These are phyloP conservation scores for Pulveroboletus sp. DNA, from an alignment of 768 basidiomycete genomes.

Conservation along the genomic window DNA sequence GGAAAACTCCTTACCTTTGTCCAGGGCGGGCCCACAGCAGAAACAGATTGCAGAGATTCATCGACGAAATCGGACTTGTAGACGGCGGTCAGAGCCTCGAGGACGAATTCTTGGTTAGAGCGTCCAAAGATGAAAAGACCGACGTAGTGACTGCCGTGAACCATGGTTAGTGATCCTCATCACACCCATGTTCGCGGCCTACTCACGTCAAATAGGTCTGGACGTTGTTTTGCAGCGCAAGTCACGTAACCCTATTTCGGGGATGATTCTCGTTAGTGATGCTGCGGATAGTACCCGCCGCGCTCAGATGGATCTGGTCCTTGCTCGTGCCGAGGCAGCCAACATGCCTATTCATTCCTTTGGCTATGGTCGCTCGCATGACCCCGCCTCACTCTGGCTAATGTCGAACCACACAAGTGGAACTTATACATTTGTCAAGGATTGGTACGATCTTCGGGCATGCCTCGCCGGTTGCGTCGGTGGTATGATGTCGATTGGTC, in stretches of 20 bases:
- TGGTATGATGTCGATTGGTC: constrained; percentile 93
- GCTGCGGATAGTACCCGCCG: constrained; percentile 88
- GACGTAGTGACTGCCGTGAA: constrained; percentile 99
- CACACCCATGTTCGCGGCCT: not conserved
- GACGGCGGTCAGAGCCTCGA: constrained; percentile 45
- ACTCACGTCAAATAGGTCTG: constrained; percentile 49
- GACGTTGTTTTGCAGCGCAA: constrained; percentile 96
- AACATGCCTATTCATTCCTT: constrained; percentile 97
- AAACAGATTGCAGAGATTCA: constrained; percentile 68
- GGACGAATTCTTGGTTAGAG: constrained; percentile 64
- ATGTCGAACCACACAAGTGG: constrained; percentile 98
- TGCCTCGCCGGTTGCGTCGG: constrained; percentile 94
- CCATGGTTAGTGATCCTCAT: constrained; percentile 52
- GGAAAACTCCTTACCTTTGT: constrained; percentile 92
- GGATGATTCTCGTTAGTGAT: constrained; percentile 92
- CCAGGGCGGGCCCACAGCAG: constrained; percentile 68
- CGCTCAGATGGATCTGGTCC: constrained; percentile 97
- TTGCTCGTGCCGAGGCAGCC: constrained; percentile 94
- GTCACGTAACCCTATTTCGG: constrained; percentile 83
- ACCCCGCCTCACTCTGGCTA: constrained; percentile 96
- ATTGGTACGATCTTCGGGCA: constrained; percentile 94
- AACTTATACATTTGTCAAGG: constrained; percentile 96
- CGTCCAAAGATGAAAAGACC: constrained; percentile 87
- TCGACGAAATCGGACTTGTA: constrained; percentile 62
- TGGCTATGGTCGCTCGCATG: constrained; percentile 95